phyloP scores from a whole-genome alignment of 116 monocot species.

The Phalaenopsis hybrid region DNA sequence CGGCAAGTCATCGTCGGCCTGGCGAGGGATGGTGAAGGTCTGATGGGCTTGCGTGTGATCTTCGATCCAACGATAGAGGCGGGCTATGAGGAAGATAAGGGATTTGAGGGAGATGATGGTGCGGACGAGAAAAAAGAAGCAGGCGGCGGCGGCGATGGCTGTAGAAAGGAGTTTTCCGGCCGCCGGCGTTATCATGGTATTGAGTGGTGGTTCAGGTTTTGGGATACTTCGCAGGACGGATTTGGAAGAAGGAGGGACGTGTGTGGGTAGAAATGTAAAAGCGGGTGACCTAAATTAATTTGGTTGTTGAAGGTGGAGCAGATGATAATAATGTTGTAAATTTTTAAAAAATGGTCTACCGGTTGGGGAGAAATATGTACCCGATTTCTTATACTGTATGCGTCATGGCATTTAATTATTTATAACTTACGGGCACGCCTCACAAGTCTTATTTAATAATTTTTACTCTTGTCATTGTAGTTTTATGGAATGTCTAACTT shows the following conservation, averaged over 20 bases:
- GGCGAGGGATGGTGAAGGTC: conserved; percentile 48
- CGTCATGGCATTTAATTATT: too few species aligned
- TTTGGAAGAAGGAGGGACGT: neutral
- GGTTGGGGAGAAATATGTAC: too few species aligned
- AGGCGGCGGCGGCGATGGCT: neutral
- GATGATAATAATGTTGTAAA: too few species aligned
- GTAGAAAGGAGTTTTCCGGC: neutral
- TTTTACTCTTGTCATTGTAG: too few species aligned
- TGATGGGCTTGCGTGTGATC: conserved; percentile 52
- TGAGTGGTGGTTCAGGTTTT: neutral
- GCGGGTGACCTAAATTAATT: too few species aligned
- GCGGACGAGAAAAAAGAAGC: conserved; percentile 23
- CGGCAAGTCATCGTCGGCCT: conserved; percentile 6
- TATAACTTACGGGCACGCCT: too few species aligned
- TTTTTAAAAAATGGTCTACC: too few species aligned
- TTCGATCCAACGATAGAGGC: conserved; percentile 37
- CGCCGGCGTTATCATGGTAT: conserved; percentile 8
- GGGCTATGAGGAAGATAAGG: conserved; percentile 14
- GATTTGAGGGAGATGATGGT: conserved; percentile 21
- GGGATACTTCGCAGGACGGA: neutral
- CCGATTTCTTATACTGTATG: too few species aligned
- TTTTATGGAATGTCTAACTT: too few species aligned
- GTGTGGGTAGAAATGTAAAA: neutral
- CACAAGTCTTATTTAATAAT: too few species aligned
- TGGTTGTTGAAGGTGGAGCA: too few species aligned